phyloP scores from a whole-genome alignment of 805 yeast genomes.

The Candida pseudoglaebosa region DNA sequence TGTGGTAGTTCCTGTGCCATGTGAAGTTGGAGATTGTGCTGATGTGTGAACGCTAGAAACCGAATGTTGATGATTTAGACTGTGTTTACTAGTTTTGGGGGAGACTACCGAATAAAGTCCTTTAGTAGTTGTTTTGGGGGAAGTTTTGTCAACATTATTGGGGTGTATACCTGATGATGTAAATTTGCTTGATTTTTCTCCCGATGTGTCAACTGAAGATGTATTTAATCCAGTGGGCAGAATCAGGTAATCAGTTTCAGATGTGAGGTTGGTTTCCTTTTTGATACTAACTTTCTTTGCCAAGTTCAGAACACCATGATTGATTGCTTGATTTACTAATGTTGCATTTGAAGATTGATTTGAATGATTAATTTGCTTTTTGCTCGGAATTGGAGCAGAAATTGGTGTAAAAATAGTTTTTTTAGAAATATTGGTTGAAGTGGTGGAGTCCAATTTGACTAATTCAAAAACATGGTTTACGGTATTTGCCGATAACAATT shows the following conservation, averaged over 20 bases:
- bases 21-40: background rate
- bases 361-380: background rate
- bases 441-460: slow-evolving; percentile 13
- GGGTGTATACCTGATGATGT: background rate
- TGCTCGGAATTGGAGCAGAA: background rate
- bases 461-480: slow-evolving; percentile 25
- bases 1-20: background rate
- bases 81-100: background rate
- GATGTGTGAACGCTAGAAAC: too few relatives aligned
- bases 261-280: background rate
- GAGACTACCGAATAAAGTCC: background rate
- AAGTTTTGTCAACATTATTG: background rate
- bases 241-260: background rate
- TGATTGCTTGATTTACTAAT: slow-evolving; percentile 2
- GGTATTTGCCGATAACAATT: slow-evolving; percentile 27
- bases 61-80: too few relatives aligned
- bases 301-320: slow-evolving; percentile 1
- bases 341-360: slow-evolving; percentile 2
- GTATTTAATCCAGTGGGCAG: background rate
- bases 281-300: slow-evolving; percentile 3
- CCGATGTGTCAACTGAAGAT: background rate
- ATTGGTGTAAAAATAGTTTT: too few relatives aligned
- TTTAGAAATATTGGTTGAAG: slow-evolving; percentile 2
- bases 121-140: background rate
- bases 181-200: background rate